Base-by-base conservation (phyloP, 805 yeast genomes). In the Saccharomyces jurei region DNA sequence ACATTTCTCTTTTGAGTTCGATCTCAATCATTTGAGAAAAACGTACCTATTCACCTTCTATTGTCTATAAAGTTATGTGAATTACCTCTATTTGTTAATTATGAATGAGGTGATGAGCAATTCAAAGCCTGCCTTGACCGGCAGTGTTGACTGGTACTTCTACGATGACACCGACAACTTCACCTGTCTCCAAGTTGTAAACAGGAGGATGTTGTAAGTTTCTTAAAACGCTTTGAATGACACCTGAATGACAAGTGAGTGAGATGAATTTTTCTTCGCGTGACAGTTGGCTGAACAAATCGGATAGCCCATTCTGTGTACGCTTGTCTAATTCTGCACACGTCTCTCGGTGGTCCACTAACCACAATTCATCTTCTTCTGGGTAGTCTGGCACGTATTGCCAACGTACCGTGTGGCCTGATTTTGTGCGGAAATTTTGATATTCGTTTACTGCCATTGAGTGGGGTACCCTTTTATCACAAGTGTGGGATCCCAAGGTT, bases 221-320 rank as follows among this genome's bases (percentile, higher is more conserved):
- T 41, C 81, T 74, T 13, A 82, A 68, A 4, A 78, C 66, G 28
- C 81, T 74, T 53, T 79, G 70, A 32, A 81, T 82, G 48, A 81
- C 82, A 1, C 87, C 87, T 2, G 83, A 81, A 61, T 82, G 87
- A 22, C 84, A 79, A 1, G 86, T 80, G 30, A 79, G 70, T 17
- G 78, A 80, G 36, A 82, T 66, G 21, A 74, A 60, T 49, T 57
- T 62, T 47, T 67, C 63, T 4, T 56, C 56, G 3, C 56, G 22
- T 62, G 47, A 59, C 50, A 52, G 66, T 64, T 56, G 65, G 41
- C 70, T 79, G 53, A 83, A 73, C 54, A 81, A 75, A 22, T 63
- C 59, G 56, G 77, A 73, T 8, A 79, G 72, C 8, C 66, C 70
- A n/a, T 36, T 50, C 27, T 54, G 56, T 13, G 61, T 54, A 55